Evolutionary conservation across 1,139 yeast species (phyloP).

Genomic region (Meyerozyma carpophila): DNA sequence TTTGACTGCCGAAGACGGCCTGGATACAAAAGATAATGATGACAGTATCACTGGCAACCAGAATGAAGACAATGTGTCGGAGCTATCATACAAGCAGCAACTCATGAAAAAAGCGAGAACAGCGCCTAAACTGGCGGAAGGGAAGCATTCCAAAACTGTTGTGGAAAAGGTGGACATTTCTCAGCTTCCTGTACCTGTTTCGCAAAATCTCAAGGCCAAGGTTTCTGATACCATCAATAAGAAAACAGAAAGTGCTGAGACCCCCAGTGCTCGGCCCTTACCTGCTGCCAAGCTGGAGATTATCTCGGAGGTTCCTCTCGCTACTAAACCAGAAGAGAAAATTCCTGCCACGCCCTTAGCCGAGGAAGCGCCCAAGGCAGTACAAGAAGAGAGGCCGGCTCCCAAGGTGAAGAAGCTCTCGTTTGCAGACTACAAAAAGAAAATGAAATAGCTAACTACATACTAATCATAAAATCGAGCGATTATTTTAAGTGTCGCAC

Average conservation of each 20-base stretch:
- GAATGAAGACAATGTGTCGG: background rate
- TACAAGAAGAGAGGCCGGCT: constrained; percentile 14
- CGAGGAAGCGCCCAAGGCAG: constrained; percentile 8
- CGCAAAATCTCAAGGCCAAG: background rate
- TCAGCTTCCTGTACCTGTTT: background rate
- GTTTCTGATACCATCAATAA: background rate
- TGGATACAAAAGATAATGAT: constrained; percentile 1
- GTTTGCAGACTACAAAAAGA: constrained; percentile 78
- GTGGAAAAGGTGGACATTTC: constrained; percentile 2
- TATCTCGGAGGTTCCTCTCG: background rate
- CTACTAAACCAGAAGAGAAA: constrained; percentile 1
- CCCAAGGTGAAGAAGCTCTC: constrained; percentile 61
- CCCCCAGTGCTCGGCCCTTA: constrained; percentile 3
- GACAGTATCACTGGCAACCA: constrained; percentile 2
- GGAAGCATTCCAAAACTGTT: constrained; percentile 5
- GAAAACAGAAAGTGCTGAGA: constrained; percentile 6
- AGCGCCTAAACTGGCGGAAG: constrained; percentile 4
- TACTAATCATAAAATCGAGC: background rate
- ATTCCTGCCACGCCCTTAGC: constrained; percentile 1
- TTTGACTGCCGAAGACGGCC: background rate
- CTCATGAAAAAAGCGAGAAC: constrained; percentile 4
- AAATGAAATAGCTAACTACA: constrained; percentile 38
- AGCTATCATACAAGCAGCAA: constrained; percentile 6
- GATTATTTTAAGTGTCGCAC: constrained; percentile 5
- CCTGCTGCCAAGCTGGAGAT: background rate